A percentile compares a stretch with the other conserved stretches of the same genome.
These are phyloP conservation scores for Discostella pseudostelligera DNA, from an alignment of 108 stramenopile genomes.

Conservation along the genomic window DNA sequence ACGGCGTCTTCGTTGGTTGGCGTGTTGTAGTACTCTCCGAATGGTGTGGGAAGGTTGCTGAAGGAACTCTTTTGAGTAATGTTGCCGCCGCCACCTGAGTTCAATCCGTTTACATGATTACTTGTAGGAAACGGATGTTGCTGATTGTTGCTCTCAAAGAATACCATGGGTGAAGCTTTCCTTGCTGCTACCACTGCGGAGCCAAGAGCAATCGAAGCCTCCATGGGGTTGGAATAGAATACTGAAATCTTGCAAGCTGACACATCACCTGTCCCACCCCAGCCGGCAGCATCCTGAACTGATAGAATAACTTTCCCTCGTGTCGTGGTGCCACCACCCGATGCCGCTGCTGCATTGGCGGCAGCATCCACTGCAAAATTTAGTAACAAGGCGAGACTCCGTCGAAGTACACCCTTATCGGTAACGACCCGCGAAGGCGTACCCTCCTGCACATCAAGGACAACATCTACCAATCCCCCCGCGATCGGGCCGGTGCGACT, in stretches of 20 bases:
- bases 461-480: conserved; percentile 26
- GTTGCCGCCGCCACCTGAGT: no score
- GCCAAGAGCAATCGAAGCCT: conserved; percentile 9
- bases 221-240: conserved; percentile 38
- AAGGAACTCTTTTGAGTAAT: conserved; percentile 1
- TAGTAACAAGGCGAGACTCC: conserved; percentile 29
- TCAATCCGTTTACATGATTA: neutral
- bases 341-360: conserved; percentile 34
- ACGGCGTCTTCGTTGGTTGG: conserved; percentile 7
- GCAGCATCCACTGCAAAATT: conserved; percentile 46
- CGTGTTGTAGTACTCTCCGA: conserved; percentile 6
- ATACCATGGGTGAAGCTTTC: conserved; percentile 3
- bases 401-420: conserved; percentile 28
- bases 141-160: neutral
- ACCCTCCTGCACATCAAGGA: conserved; percentile 42
- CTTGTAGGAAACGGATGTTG: neutral
- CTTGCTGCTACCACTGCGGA: neutral
- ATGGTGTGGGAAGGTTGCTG: neutral
- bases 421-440: conserved; percentile 20
- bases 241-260: conserved; percentile 36
- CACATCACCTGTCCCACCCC: conserved; percentile 5
- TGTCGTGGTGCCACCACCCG: neutral
- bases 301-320: conserved; percentile 32
- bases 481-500: conserved; percentile 6
- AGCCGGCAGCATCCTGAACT: conserved; percentile 18